phyloP scores from a whole-genome alignment of 768 basidiomycete genomes.

The Phlebiopsis gigantea region DNA sequence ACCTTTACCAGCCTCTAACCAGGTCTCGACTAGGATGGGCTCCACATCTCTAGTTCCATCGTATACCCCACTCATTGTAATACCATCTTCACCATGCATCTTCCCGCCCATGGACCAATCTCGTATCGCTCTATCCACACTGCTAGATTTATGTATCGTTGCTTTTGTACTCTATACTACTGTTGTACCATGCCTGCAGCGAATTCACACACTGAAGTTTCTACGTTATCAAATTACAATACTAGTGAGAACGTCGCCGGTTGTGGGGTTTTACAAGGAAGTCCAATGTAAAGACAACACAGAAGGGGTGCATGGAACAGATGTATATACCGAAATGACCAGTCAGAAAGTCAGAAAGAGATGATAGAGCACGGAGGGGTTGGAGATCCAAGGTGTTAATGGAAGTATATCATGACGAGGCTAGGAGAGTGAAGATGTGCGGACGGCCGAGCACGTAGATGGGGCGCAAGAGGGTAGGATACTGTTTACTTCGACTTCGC shows the following conservation, averaged over 20 bases:
- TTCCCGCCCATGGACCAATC: not conserved
- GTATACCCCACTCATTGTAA: not conserved
- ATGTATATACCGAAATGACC: constrained; percentile 1
- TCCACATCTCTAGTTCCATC: not conserved
- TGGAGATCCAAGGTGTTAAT: constrained; percentile 1
- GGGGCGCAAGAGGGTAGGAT: not conserved
- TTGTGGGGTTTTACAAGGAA: not conserved
- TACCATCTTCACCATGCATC: not conserved
- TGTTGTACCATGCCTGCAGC: not conserved
- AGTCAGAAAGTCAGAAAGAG: constrained; percentile 1
- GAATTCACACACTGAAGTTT: not conserved
- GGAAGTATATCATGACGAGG: not conserved
- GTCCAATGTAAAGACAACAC: not conserved
- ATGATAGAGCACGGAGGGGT: constrained; percentile 6
- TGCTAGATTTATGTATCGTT: not conserved
- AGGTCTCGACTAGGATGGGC: not conserved
- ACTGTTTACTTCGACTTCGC: constrained; percentile 49
- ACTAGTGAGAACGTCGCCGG: not conserved
- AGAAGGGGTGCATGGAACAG: not conserved
- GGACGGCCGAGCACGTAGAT: not conserved
- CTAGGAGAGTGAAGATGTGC: not conserved
- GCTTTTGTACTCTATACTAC: not conserved
- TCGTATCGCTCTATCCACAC: not conserved
- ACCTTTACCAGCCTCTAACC: not conserved
- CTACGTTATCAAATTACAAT: not conserved